phyloP scores from a whole-genome alignment of 2,329 filamentous ascomycete genomes.

The Cladosporium velox region DNA sequence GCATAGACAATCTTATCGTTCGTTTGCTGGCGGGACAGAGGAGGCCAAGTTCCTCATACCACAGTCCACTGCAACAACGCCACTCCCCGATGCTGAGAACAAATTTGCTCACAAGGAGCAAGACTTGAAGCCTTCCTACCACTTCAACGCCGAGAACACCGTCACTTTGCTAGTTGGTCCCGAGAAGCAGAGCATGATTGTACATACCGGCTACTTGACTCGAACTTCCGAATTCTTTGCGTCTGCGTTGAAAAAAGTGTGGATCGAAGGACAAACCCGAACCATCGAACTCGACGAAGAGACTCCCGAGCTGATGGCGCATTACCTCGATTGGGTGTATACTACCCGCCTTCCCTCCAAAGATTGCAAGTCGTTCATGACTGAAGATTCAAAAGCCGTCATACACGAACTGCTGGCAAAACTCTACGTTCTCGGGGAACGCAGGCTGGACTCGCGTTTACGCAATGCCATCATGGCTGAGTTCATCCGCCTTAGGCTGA shows the following conservation, averaged over 20 bases:
- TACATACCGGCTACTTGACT: background rate
- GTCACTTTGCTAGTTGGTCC: background rate
- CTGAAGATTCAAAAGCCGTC: background rate
- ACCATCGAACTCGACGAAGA: slow-evolving; percentile 23
- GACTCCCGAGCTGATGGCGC: slow-evolving; percentile 16
- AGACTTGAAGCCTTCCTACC: background rate
- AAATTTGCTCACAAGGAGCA: background rate
- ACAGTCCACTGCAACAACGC: too few relatives aligned
- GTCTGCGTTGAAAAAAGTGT: slow-evolving; percentile 23
- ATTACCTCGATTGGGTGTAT: slow-evolving; percentile 29
- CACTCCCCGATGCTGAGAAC: too few relatives aligned
- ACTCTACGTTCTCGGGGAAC: too few relatives aligned
- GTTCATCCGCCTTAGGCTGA: too few relatives aligned
- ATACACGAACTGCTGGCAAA: background rate
- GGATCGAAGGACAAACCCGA: slow-evolving; percentile 22
- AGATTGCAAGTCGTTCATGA: background rate
- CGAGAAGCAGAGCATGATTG: background rate
- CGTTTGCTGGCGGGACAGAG: too few relatives aligned
- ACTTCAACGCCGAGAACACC: background rate
- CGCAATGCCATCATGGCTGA: too few relatives aligned
- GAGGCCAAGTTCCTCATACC: too few relatives aligned
- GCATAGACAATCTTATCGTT: too few relatives aligned
- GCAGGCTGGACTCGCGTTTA: too few relatives aligned
- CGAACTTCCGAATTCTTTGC: slow-evolving; percentile 21
- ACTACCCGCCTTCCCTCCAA: background rate